These are phyloP conservation scores for Puccinellia tenuiflora DNA, from an alignment of 176 grass and related monocot genomes.

Conservation along the genomic window DNA sequence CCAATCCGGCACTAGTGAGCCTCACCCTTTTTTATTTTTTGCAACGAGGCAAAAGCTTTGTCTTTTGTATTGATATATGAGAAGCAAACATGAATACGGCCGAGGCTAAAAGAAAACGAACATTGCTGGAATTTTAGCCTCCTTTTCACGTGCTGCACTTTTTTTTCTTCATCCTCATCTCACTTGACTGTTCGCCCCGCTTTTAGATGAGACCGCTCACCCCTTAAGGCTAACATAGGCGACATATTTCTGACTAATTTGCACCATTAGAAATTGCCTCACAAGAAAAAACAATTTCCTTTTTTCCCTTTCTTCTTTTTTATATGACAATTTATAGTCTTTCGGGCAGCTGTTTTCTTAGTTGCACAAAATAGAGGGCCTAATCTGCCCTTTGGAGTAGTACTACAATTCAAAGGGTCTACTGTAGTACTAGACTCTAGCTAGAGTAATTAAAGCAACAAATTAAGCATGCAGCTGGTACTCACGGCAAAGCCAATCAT, in stretches of 20 bases:
- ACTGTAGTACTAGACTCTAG: not conserved
- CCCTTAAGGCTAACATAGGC: not conserved
- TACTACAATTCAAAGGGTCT: not conserved
- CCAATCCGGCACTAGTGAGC: no score
- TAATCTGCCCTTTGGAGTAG: not conserved
- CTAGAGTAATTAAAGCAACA: not conserved
- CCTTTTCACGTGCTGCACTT: not conserved
- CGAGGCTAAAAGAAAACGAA: no score
- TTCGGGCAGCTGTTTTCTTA: not conserved
- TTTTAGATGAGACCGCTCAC: not conserved
- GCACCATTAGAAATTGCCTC: not conserved
- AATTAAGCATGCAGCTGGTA: not conserved
- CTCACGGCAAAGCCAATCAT: constrained; percentile 99
- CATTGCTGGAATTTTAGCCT: no score
- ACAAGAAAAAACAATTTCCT: not conserved
- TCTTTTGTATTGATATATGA: no score
- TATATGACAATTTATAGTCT: not conserved
- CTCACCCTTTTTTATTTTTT: no score
- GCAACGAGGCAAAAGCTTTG: no score
- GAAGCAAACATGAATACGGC: no score
- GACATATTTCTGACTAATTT: not conserved
- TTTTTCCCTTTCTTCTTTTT: not conserved
- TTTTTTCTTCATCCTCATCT: not conserved
- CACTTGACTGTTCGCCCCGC: not conserved
- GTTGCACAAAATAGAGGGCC: not conserved